Base-by-base conservation (phyloP, 345 rosid species). In the Cardamine occulta region DNA sequence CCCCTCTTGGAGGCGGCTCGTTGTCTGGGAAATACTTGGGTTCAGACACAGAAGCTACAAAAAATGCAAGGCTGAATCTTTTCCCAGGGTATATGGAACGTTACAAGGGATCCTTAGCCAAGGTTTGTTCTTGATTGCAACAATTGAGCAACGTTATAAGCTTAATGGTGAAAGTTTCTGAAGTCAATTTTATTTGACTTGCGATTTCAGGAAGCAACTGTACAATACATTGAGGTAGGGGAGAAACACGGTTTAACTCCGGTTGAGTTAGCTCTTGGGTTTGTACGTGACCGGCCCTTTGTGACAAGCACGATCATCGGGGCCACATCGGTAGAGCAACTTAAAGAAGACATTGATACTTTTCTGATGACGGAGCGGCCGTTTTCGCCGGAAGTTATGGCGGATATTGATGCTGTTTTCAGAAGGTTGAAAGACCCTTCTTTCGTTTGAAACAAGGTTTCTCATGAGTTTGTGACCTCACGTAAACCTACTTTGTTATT, bases 11-110 rank as follows among this genome's bases (percentile, higher is more conserved):
- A 34, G 93, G 93, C 31, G 97, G 98, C 70, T 32, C 89, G 4
- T 82, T 91, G 66, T 87, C 77, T 28, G 97, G 96, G 44, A 93
- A 93, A 82, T 91, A 93, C 76, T 57, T 91, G 70, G 91, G 77
- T 72, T 17, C 40, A 4, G 66, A 84, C 37, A 78, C 88, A 13
- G 88, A 89, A 76, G 90, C 88, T 62, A 94, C 93, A 17, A 91
- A 71, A 75, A 88, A 84, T 42, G 85, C 94, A 74, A 88, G 97
- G 66, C 4, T 94, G 54, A 89, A 91, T 84, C 85, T 91, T 52
- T 94, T 89, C 79, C 98, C 96, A 57, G 84, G 88, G 66, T 94
- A 85, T 89, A 93, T 91, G 91, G 91, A 88, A 77, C 86, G 98
- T 88, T 91, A 89, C 72, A 84, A 82, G 18, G 80, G 56, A 70